phyloP scores from a whole-genome alignment of 768 basidiomycete genomes.

The Wakefieldia striispora region DNA sequence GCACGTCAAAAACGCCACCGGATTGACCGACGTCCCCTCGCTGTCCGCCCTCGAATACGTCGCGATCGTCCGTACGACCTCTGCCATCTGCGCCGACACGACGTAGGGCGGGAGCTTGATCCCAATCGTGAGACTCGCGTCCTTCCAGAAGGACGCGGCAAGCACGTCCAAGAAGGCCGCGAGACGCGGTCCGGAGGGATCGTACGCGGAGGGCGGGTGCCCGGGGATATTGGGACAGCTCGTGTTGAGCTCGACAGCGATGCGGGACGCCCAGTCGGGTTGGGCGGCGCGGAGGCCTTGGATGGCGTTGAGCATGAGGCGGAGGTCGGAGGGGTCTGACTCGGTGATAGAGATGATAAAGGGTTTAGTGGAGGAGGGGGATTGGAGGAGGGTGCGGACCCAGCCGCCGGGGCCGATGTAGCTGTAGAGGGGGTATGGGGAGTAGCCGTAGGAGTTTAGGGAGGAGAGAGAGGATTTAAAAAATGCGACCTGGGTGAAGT shows the following conservation, averaged over 20 bases:
- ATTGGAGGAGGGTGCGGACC: constrained; percentile 47
- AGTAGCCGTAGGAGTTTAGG: constrained; percentile 86
- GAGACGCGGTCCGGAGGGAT: constrained; percentile 41
- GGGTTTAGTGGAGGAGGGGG: constrained; percentile 47
- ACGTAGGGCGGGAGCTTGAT: constrained; percentile 80
- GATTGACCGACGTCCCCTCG: constrained; percentile 31
- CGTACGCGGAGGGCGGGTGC: constrained; percentile 66
- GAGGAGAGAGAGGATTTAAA: constrained; percentile 51
- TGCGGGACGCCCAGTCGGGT: constrained; percentile 35
- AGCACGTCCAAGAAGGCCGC: constrained; percentile 54
- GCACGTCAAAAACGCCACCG: constrained; percentile 74
- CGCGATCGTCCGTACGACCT: constrained; percentile 47
- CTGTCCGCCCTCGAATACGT: constrained; percentile 31
- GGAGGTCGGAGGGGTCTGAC: constrained; percentile 50
- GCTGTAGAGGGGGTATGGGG: constrained; percentile 63
- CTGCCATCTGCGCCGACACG: constrained; percentile 56
- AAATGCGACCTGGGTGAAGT: constrained; percentile 55
- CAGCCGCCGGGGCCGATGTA: constrained; percentile 54
- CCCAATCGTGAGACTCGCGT: constrained; percentile 62
- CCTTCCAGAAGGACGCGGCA: constrained; percentile 44
- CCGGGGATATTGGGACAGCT: constrained; percentile 77
- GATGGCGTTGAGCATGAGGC: constrained; percentile 56
- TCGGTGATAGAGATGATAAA: constrained; percentile 81
- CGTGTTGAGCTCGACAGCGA: constrained; percentile 81
- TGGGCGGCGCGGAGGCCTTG: constrained; percentile 50